Conservation (phyloP, 768 basidiomycete species). For the Suillus americanus region DNA sequence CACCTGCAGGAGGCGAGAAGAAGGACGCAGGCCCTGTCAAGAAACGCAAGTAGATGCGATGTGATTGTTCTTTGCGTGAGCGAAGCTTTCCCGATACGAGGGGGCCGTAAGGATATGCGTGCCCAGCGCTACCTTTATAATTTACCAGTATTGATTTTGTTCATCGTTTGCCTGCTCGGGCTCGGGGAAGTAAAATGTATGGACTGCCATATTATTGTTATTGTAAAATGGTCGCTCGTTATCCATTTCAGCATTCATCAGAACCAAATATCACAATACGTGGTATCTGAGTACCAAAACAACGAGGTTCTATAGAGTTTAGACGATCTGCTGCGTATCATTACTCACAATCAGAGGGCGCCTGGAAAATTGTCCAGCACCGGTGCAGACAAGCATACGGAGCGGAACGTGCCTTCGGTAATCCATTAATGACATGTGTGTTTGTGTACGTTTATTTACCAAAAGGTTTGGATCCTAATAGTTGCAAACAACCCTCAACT, state of each 20-base stretch:
- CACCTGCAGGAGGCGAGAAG: conserved; percentile 72
- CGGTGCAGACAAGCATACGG: not conserved
- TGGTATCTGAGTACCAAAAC: not conserved
- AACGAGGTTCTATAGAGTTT: not conserved
- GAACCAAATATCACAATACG: not conserved
- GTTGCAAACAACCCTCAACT: not conserved
- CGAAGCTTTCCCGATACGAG: not conserved
- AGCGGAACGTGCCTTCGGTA: not conserved
- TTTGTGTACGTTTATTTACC: not conserved
- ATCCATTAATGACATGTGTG: too few relatives aligned
- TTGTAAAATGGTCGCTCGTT: not conserved
- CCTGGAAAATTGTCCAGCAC: not conserved
- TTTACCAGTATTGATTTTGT: conserved; percentile 3
- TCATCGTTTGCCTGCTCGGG: conserved; percentile 9
- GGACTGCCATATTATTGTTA: conserved; percentile 14
- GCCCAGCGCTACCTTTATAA: not conserved
- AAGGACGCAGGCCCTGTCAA: conserved; percentile 66
- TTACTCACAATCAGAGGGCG: not conserved
- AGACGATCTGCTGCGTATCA: not conserved
- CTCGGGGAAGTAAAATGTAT: conserved; percentile 23
- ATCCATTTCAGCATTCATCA: not conserved
- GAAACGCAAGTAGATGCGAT: conserved; percentile 63
- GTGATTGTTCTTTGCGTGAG: not conserved
- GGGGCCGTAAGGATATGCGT: not conserved
- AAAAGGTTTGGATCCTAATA: conserved; percentile 3